Conservation (phyloP, 805 yeast genomes). For the Metschnikowia continentalis region DNA sequence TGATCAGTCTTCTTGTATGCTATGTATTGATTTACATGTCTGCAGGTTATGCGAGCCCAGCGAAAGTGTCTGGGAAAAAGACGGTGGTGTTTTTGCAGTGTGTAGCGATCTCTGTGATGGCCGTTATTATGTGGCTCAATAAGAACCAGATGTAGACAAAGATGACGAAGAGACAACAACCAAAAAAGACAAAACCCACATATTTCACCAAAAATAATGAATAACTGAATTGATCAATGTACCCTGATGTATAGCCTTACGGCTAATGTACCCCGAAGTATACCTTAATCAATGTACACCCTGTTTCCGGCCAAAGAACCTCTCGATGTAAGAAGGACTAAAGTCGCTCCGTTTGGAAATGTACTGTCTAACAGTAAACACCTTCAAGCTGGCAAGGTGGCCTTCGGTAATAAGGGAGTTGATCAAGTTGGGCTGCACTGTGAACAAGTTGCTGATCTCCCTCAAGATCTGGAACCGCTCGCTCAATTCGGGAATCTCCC, state of each 20-base stretch:
- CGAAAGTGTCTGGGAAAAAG: not conserved
- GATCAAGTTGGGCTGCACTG: conserved; percentile 77
- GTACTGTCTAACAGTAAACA: conserved; percentile 58
- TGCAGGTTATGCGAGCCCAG: not conserved
- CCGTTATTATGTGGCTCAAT: conserved; percentile 3
- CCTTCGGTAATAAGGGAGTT: conserved; percentile 80
- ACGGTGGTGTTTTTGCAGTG: not conserved
- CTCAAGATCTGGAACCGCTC: conserved; percentile 66
- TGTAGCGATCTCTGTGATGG: not conserved
- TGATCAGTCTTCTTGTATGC: conserved; percentile 7
- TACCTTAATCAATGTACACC: not conserved
- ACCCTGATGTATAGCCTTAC: no score
- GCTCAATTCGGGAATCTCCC: conserved; percentile 58
- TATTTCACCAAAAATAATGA: no score
- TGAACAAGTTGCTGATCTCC: conserved; percentile 79
- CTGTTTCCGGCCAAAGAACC: conserved; percentile 37
- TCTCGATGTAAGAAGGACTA: conserved; percentile 48
- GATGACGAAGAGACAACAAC: no score
- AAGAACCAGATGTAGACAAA: conserved; percentile 8
- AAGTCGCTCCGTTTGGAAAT: conserved; percentile 69
- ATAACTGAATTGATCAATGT: no score
- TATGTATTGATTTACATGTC: conserved; percentile 12
- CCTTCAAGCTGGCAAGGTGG: conserved; percentile 62
- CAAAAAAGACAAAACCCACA: no score
- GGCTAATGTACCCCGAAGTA: no score